These are phyloP conservation scores for Juglanconis oblonga DNA, from an alignment of 2,329 filamentous ascomycete species.

Conservation along the genomic window DNA sequence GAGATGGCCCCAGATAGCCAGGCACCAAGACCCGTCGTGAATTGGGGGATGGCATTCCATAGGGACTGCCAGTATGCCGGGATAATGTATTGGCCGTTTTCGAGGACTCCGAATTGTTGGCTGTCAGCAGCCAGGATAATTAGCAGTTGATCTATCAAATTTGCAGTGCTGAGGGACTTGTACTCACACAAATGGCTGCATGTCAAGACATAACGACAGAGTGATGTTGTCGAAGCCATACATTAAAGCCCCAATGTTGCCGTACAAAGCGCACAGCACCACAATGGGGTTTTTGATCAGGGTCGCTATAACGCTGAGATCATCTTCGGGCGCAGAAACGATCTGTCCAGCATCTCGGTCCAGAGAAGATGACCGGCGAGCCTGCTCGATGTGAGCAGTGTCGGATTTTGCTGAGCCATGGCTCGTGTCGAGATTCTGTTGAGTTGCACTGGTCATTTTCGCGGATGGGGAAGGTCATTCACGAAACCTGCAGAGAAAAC, in stretches of 20 bases:
- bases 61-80: constrained; percentile 8
- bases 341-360: too few species aligned
- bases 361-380: too few species aligned
- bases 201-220: constrained; percentile 6
- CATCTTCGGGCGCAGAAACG: neutral
- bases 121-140: neutral
- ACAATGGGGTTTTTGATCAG: neutral
- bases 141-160: neutral
- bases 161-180: neutral
- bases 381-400: too few species aligned
- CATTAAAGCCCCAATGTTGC: constrained; percentile 7
- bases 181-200: constrained; percentile 5
- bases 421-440: too few species aligned
- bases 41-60: constrained; percentile 9
- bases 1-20: constrained; percentile 5
- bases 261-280: constrained; percentile 2
- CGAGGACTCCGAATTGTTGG: neutral
- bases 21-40: constrained; percentile 4
- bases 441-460: too few species aligned
- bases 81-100: constrained; percentile 1
- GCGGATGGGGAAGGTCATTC: too few species aligned
- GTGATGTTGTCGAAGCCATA: constrained; percentile 13
- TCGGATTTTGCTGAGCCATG: too few species aligned
- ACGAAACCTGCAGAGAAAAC: too few species aligned
- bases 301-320: neutral